Evolutionary conservation across 257 asterid genomes (phyloP), one percentile per base, ranked within the genome.

Genomic region (Henckelia pumila): DNA sequence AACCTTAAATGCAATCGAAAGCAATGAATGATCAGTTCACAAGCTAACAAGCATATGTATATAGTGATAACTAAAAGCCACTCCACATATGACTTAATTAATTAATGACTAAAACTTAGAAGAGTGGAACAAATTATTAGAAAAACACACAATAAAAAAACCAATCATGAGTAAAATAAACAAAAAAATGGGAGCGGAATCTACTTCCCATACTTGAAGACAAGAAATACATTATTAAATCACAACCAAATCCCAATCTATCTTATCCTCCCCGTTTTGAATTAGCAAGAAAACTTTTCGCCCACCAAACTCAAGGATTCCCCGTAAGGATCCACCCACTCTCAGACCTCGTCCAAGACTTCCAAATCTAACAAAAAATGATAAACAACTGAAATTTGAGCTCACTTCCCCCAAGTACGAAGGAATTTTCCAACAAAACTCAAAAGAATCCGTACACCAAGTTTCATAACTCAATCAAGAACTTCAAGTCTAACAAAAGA

Each of bases 101-200:
- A 59, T 71, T 29, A 71, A 22, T 60, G 71, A 67, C 50, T 71
- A 33, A 61, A 29, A n/a, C n/a, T n/a, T n/a, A n/a, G n/a, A n/a
- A 68, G 35, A 73, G 61, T 61, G 21, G 68, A 44, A 11, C 35
- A 32, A 29, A 66, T 62, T 65, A 20, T 62, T 64, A 69, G 61
- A 69, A 61, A 68, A 56, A 59, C 11, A 49, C 16, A 28, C 64
- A 14, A 3, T 11, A 1, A 28, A 71, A 47, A 21, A 29, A 26
- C 21, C n/a, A 65, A 26, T 40, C 67, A 72, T 29, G 44, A 56
- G 3, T 32, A 57, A 57, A 28, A 64, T 30, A 52, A 35, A 29
- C 11, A 4, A 56, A 66, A 47, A 74, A 65, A 61, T 57, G 71
- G 66, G 68, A 70, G 62, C 26, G 5, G 68, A 64, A 24, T 20